These are phyloP conservation scores for Strigomonas galati DNA, from an alignment of 208 protist genomes.

Conservation along the genomic window DNA sequence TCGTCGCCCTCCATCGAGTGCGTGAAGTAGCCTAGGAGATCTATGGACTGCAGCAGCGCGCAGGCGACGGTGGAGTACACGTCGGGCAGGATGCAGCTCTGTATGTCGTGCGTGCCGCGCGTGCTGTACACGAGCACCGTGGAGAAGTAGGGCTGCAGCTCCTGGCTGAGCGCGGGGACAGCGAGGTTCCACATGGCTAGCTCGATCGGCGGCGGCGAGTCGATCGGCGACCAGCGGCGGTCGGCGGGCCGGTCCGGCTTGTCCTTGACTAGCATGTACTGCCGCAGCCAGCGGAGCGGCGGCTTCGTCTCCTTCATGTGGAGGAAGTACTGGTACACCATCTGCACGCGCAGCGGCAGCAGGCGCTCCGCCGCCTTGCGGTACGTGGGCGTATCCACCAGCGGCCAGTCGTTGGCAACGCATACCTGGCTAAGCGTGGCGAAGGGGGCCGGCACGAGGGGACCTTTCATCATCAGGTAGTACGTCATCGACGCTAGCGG, in stretches of 20 bases:
- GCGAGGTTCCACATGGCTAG: conserved; percentile 60
- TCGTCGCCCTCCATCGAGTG: conserved; percentile 48
- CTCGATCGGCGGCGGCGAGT: conserved; percentile 47
- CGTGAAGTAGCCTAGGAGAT: conserved; percentile 90
- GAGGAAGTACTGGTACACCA: conserved; percentile 63
- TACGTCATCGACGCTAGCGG: conserved; percentile 58
- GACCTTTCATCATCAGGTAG: conserved; percentile 65
- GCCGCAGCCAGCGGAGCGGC: conserved; percentile 53
- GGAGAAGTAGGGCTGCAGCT: conserved; percentile 30
- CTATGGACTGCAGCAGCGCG: conserved; percentile 77
- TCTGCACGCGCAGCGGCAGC: conserved; percentile 75
- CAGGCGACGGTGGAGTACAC: conserved; percentile 46
- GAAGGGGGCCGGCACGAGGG: conserved; percentile 58
- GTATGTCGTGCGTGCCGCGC: conserved; percentile 18
- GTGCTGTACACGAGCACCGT: conserved; percentile 51
- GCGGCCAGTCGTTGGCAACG: conserved; percentile 79
- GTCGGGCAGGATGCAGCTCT: conserved; percentile 21
- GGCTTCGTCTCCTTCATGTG: conserved; percentile 7
- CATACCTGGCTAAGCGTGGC: conserved; percentile 53
- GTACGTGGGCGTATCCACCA: conserved; percentile 74
- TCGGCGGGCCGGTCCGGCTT: conserved; percentile 13
- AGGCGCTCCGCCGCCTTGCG: conserved; percentile 65
- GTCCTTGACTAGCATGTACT: conserved; percentile 49
- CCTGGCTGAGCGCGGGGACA: conserved; percentile 16
- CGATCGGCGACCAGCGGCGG: conserved; percentile 35